phyloP scores from a whole-genome alignment of 495 filamentous ascomycete species.

The Aspergillus egyptiacus region DNA sequence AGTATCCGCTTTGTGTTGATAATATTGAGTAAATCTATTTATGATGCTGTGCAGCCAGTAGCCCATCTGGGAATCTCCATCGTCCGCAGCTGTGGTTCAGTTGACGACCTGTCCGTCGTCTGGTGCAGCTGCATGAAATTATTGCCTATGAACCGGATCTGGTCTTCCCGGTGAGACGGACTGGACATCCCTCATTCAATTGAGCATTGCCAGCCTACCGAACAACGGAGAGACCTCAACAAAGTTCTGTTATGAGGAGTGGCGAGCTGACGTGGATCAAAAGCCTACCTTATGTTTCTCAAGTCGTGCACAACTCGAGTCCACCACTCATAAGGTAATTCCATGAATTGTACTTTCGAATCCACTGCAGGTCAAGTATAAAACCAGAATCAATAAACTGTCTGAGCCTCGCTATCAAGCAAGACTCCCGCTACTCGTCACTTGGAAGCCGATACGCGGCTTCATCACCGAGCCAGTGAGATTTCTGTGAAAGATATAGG shows the following conservation, averaged over 20 bases:
- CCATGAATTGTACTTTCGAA: no score
- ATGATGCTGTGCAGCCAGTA: not conserved
- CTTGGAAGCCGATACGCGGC: not conserved
- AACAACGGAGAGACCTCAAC: no score
- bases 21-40: conserved; percentile 3
- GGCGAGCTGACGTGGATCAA: not conserved
- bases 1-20: not conserved
- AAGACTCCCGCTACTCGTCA: no score
- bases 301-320: not conserved
- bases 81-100: conserved; percentile 2
- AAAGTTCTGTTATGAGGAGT: no score
- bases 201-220: no score
- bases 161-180: not conserved
- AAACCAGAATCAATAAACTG: conserved; percentile 5
- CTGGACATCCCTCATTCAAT: not conserved
- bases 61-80: conserved; percentile 1
- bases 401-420: not conserved
- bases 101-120: not conserved
- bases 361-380: no score
- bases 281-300: not conserved
- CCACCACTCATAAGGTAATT: no score
- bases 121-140: conserved; percentile 5
- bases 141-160: not conserved
- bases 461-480: conserved; percentile 6
- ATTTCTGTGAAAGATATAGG: not conserved